Base-by-base conservation (phyloP, 495 filamentous ascomycete species). In the Penicillium parvum region DNA sequence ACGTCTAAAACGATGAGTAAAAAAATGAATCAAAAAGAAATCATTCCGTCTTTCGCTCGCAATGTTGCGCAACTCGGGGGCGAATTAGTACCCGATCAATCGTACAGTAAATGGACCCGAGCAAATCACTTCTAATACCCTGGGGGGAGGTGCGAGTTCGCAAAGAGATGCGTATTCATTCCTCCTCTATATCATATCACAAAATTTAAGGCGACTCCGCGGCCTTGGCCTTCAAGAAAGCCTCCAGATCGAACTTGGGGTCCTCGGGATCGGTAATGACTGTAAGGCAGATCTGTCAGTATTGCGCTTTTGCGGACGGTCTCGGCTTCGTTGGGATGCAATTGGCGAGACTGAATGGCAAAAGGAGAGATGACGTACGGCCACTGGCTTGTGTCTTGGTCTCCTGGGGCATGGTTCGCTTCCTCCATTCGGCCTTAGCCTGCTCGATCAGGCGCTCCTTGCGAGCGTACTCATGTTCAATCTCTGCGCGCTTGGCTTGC, bases 191-290 rank as follows among this genome's bases (percentile, higher is more conserved):
- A 48, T 35, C 33, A 61, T 50, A n/a, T 38, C 44, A 50, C 49
- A 15, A 14, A 27, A 35, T 69, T 63, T 69, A 77, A 66, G 73
- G 69, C n/a, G 60, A 55, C 60, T 78, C 71, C 41, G 73, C 73
- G 30, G 73, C 70, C 51, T 89, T 75, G 51, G 77, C 68, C 47
- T 82, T 81, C 59, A 96, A 59, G 67, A 79, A 90, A 33, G 83
- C 81, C 71, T 96, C 90, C 39, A 96, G 73, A 63, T 98, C 88
- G 73, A 96, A 97, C 51, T 84, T 82, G 50, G 86, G 77, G 62
- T 90, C 82, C 46, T 81, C 78, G 37, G 85, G 83, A 68, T 97
- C 86, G 62, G 83, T 82, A 68, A 91, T 82, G 46, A 90, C 88
- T 95, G 63, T 52, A 53, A 16, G 36, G 19, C 3, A 18, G 40